Evolutionary conservation across 1,284 basidiomycete species (phyloP), one percentile per base, ranked within the genome.

Genomic region (Inonotus hispidus): DNA sequence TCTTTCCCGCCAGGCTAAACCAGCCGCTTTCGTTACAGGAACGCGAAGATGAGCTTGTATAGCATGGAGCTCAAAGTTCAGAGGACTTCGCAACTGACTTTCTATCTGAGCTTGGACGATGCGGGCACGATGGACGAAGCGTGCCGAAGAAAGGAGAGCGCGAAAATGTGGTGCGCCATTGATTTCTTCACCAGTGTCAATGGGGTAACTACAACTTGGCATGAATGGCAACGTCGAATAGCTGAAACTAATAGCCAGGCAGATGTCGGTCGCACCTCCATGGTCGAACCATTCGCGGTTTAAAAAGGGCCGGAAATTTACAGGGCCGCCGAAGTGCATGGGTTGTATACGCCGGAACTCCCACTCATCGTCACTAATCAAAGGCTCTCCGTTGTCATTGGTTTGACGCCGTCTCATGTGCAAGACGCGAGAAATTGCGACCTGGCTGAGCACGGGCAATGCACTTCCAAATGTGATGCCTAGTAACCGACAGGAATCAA

Each of bases 401-500:
- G 73, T 65, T 63, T 78, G 80, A 81, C 1, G 72, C 62, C 78
- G 81, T 54, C 72, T 74, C 50, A 77, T 75, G 58, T 79, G 78
- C 21, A 85, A 72, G 8, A 84, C 68, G 0, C 83, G 80, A 10
- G 82, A 73, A 53, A 82, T 70, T 0, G 80, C 82, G n/a, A 84
- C 71, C 66, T 87, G 84, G 2, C 73, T 77, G 29, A 85, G 70
- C 3, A 81, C 73, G 8, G 79, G 75, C 39, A 76, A 77, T 2
- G 75, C 80, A 56, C 77, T 76, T 4, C 83, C 82, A 38, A 85
- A 79, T 0, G 82, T 83, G 27, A 84, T 59, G 2, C 68, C 65
- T 16, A 77, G 68, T 39, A 70, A 66, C 37, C 77, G 76, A 64
- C 83, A 84, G 19, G 66, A 71, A 5, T 64, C 54, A 0, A 78